These are phyloP conservation scores for Tillandsia leiboldiana DNA, from an alignment of 176 grass and related monocot genomes.

Conservation along the genomic window DNA sequence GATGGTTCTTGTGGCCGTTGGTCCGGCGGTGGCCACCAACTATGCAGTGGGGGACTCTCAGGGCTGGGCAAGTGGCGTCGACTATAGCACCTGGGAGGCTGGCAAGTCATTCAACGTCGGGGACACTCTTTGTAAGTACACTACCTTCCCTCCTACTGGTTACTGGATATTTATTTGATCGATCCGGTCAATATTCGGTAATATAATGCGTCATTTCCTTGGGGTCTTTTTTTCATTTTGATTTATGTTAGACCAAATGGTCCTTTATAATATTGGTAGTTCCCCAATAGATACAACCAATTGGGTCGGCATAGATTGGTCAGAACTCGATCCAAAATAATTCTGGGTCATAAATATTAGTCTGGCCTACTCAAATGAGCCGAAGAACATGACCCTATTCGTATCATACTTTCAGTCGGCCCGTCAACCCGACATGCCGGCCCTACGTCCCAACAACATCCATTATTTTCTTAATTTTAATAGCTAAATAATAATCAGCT, in stretches of 20 bases:
- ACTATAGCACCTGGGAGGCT: slow-evolving; percentile 58
- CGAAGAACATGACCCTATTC: no score
- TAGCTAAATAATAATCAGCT: no score
- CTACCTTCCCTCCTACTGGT: neutral
- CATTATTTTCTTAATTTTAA: no score
- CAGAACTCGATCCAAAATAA: neutral
- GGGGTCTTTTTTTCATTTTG: no score
- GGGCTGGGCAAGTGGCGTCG: slow-evolving; percentile 57
- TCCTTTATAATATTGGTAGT: neutral
- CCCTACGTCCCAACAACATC: no score
- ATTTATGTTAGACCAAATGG: no score
- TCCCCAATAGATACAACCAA: no score
- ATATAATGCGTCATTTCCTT: neutral
- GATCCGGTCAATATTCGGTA: neutral
- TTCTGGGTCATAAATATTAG: no score
- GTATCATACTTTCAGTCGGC: no score
- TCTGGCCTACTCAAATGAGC: no score
- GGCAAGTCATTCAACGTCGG: slow-evolving; percentile 56
- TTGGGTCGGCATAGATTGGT: no score
- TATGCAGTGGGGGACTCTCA: slow-evolving; percentile 65
- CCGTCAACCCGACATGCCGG: no score
- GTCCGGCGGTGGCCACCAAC: slow-evolving; percentile 43
- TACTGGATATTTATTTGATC: neutral
- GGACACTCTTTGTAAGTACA: slow-evolving; percentile 45
- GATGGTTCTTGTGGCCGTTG: slow-evolving; percentile 24